A percentile compares a stretch with the other conserved stretches of the same genome.
These are phyloP conservation scores for Spizellomyces sp. DNA, from an alignment of 192 early-diverging fungal genomes.

Conservation along the genomic window DNA sequence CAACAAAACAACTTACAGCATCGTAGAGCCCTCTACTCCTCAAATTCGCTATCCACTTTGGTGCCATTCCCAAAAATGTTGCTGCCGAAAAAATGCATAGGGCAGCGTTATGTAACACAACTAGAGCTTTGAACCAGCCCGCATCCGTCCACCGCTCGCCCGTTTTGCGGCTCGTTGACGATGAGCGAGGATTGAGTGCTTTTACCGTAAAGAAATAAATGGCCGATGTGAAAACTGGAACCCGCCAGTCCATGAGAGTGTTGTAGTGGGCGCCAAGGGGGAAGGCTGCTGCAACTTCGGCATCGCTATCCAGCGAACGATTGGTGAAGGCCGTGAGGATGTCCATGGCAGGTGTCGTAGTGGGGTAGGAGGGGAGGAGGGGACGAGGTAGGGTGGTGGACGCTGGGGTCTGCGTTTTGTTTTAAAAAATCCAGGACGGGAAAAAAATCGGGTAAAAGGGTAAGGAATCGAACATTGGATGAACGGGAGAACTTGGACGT, in stretches of 20 bases:
- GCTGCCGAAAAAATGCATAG: conserved; percentile 72
- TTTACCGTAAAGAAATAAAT: conserved; percentile 35
- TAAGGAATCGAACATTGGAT: too few species aligned
- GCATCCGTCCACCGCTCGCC: conserved; percentile 9
- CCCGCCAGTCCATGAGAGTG: conserved; percentile 3
- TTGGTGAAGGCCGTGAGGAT: not conserved
- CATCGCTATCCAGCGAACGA: not conserved
- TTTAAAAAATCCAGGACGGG: too few species aligned
- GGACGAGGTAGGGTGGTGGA: too few species aligned
- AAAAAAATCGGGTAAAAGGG: too few species aligned
- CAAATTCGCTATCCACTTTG: conserved; percentile 57
- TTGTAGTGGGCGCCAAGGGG: conserved; percentile 10
- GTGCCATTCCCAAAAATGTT: conserved; percentile 68
- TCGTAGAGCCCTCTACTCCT: conserved; percentile 49
- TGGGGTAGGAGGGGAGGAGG: too few species aligned
- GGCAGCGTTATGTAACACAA: conserved; percentile 75
- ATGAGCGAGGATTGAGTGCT: not conserved
- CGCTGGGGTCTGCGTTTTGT: too few species aligned
- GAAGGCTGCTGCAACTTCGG: not conserved
- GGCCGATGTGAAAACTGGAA: conserved; percentile 16
- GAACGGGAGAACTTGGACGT: too few species aligned
- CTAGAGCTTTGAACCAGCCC: conserved; percentile 68
- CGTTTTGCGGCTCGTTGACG: not conserved
- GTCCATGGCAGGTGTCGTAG: not conserved
- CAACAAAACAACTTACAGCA: conserved; percentile 30